Base-by-base conservation (phyloP, 345 rosid genomes). In the Linum tenue region DNA sequence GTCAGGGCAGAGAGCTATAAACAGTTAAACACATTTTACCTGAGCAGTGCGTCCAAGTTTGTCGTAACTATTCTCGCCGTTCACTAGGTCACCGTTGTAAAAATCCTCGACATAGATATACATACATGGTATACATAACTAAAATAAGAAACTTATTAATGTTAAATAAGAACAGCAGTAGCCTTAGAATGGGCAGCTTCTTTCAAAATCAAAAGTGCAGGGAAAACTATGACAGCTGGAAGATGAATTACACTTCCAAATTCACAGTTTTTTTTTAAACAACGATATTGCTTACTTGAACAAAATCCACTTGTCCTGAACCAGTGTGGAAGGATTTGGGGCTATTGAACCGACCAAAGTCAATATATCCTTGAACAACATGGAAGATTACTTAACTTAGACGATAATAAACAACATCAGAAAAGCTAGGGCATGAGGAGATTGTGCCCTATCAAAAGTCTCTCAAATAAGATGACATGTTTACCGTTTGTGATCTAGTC, bases 41-140 rank as follows among this genome's bases (percentile, higher is more conserved):
- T 88, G 87, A 55, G 99, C 79, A 50, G 99, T 90, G 39, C 96
- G 86, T 70, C 97, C 97, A 89, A 80, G 79, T 81, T 90, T 85
- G 77, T 94, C 99, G 69, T 85, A 84, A 78, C 78, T 92, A 16
- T 7, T 39, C 78, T 92, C 98, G 73, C 98, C 90, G 50, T 84
- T 81, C 44, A 64, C 38, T 64, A 92, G 72, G 76, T 92, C 99
- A 3, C 98, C 96, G 60, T 75, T 78, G 77, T 88, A 90, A 79
- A 74, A 92, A 57, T 82, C 81, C 99, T 92, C 73, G 36, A 72
- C 65, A 73, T 51, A 69, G 35, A 64, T 22, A 76, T 22, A 22
- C 31, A 1, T 22, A 22, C 31, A 3, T 63, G 16, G 61, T 60
- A 53, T 37, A n/a, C 64, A 22, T 12, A 51, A 10, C 31, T 37